A percentile compares a stretch with the other conserved stretches of the same genome.
These are phyloP conservation scores for Elaeagnus macrophylla DNA, from an alignment of 306 rosid genomes.

Conservation along the genomic window DNA sequence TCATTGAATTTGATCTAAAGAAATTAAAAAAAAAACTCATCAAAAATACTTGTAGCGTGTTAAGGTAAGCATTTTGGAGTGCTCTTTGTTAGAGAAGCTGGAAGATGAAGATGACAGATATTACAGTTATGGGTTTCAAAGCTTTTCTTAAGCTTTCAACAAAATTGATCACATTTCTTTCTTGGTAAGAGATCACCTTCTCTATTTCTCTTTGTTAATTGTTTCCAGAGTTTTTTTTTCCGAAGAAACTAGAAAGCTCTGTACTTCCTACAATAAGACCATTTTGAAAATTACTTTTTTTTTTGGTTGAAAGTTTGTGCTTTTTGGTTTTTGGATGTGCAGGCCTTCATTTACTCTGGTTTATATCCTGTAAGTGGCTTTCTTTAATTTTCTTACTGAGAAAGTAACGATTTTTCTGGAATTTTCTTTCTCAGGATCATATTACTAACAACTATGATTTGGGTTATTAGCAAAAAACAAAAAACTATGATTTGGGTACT, in stretches of 20 bases:
- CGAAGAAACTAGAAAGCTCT: background rate
- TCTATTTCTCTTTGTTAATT: background rate
- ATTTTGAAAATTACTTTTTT: background rate
- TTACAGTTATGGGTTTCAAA: conserved; percentile 25
- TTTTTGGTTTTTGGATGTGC: conserved; percentile 10
- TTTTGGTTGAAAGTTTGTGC: background rate
- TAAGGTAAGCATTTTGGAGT: no score
- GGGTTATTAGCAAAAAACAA: no score
- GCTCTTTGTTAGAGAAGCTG: background rate
- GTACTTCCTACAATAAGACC: background rate
- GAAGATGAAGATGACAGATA: conserved; percentile 1
- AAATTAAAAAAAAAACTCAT: no score
- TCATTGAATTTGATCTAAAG: no score
- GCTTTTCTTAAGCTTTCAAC: conserved; percentile 17
- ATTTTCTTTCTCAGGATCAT: background rate
- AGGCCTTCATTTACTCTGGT: conserved; percentile 55
- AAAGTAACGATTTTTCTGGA: background rate
- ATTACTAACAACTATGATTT: background rate
- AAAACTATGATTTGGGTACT: background rate
- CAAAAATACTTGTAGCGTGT: no score
- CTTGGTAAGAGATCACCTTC: conserved; percentile 28
- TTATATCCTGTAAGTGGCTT: conserved; percentile 41
- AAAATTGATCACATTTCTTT: conserved; percentile 26
- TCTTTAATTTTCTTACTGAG: background rate
- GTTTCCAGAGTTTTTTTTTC: background rate